Percentiles rank a stretch among this genome's conserved stretches.
Evolutionary conservation across 805 yeast genomes (phyloP).

Genomic region (Wickerhamomyces chambardii): DNA sequence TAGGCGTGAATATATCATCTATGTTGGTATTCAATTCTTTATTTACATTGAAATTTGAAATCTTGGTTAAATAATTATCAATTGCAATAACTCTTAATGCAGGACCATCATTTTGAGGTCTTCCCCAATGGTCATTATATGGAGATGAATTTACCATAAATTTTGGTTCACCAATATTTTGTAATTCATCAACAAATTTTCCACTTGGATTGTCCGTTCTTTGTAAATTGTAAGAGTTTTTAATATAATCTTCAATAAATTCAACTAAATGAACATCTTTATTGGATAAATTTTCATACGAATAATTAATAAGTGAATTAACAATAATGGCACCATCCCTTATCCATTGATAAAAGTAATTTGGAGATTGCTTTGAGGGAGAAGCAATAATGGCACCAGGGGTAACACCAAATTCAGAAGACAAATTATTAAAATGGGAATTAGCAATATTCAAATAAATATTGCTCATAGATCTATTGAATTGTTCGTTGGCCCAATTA

Average conservation of each 20-base stretch:
- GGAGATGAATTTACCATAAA: slow-evolving; percentile 58
- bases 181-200: slow-evolving; percentile 28
- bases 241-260: slow-evolving; percentile 51
- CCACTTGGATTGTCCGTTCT: slow-evolving; percentile 67
- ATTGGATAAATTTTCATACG: slow-evolving; percentile 30
- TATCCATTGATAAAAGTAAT: slow-evolving; percentile 86
- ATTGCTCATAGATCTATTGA: slow-evolving; percentile 27
- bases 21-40: too few relatives aligned
- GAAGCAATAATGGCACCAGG: slow-evolving; percentile 79
- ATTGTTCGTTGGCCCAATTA: slow-evolving; percentile 36
- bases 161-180: slow-evolving; percentile 87
- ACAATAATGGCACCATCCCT: slow-evolving; percentile 84
- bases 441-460: slow-evolving; percentile 44
- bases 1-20: slow-evolving; percentile 18
- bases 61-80: slow-evolving; percentile 38
- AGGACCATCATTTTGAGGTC: slow-evolving; percentile 96
- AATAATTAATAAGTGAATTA: slow-evolving; percentile 48
- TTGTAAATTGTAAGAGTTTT: slow-evolving; percentile 52
- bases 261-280: slow-evolving; percentile 15
- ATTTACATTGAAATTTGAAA: too few relatives aligned
- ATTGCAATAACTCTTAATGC: slow-evolving; percentile 69
- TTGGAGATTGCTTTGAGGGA: slow-evolving; percentile 62
- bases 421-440: slow-evolving; percentile 14
- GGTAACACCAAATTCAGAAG: slow-evolving; percentile 29
- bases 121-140: slow-evolving; percentile 72